Evolutionary conservation across 495 filamentous ascomycete genomes (phyloP), one percentile per base, ranked within the genome.

Genomic region (Neurospora terricola): DNA sequence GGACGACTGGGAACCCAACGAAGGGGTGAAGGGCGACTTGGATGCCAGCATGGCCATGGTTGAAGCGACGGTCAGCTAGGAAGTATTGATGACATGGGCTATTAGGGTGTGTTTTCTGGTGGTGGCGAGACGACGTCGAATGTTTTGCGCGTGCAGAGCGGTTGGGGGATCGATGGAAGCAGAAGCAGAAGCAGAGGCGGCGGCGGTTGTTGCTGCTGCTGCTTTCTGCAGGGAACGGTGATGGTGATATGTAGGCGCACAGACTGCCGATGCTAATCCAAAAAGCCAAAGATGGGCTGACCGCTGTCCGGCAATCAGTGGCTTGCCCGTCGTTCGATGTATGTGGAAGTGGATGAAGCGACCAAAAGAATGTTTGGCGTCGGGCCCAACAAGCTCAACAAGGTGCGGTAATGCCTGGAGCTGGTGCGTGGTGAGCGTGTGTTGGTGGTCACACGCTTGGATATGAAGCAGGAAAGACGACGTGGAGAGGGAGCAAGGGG

Each of bases 41-140:
- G 93, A 91, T 74, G 96, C 94, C 78, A 99, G 83, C 89, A 96
- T 94, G 73, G 91, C 90, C 91, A 94, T 95, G 81, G 76, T 73
- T 66, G 54, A 66, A 75, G 73, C 71, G 72, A 27, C 42, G 70
- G 38, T 66, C 54, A 66, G 54, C 54, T 66, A 34, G 14, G 27
- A 36, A 34, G 54, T 66, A 72, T 59, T 74, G 72, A 72, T 73
- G 76, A 75, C 77, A 82, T 80, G 59, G 54, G 54, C 54, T 66
- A 16, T 66, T 66, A 34, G 5, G 48, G 48, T 30, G 54, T 36
- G 6, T 7, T 36, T 59, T 1, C 3, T 34, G 27, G 23, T 18
- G 27, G 27, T 66, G 54, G 54, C 54, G 27, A 66, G 54, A 66
- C 27, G 27, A 66, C 30, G 54, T 66, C 54, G 54, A 66, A 66